phyloP scores from a whole-genome alignment of 352 stramenopile genomes.

The Globisporangium nunn region DNA sequence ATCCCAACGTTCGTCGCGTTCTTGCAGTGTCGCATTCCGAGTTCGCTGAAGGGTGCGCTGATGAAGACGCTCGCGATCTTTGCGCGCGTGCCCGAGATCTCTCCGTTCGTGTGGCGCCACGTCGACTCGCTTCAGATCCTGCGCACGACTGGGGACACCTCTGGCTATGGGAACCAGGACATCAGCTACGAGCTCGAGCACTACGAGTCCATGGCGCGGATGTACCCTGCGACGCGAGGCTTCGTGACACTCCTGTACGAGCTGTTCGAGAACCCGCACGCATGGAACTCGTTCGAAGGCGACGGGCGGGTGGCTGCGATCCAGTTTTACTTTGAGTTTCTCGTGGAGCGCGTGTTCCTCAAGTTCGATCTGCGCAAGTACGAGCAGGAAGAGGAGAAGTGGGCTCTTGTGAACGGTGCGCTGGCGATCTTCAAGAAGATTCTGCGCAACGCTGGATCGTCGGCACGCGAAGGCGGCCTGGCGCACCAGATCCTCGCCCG shows the following conservation, averaged over 20 bases:
- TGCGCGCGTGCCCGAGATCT: conserved; percentile 68
- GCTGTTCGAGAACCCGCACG: conserved; percentile 68
- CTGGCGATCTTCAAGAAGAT: conserved; percentile 79
- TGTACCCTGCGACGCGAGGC: conserved; percentile 72
- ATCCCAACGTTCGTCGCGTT: conserved; percentile 81
- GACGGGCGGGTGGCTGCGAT: conserved; percentile 71
- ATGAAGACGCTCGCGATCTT: conserved; percentile 83
- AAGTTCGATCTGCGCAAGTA: conserved; percentile 85
- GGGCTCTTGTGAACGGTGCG: conserved; percentile 61
- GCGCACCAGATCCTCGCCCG: conserved; percentile 64
- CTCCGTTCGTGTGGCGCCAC: conserved; percentile 79
- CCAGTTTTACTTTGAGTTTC: conserved; percentile 81
- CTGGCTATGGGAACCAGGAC: conserved; percentile 60
- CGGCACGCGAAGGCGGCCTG: conserved; percentile 41
- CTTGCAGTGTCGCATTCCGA: conserved; percentile 77
- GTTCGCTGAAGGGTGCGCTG: conserved; percentile 73
- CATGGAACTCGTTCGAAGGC: conserved; percentile 68
- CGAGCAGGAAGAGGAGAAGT: conserved; percentile 78
- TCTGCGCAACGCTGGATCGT: conserved; percentile 38
- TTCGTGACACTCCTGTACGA: conserved; percentile 72
- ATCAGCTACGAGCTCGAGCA: conserved; percentile 84
- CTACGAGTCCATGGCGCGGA: conserved; percentile 69
- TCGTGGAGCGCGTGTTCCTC: conserved; percentile 75
- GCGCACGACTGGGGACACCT: conserved; percentile 57
- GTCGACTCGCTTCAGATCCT: conserved; percentile 81